Evolutionary conservation across 805 yeast species (phyloP).

Genomic region (Ogataea chonburiensis): DNA sequence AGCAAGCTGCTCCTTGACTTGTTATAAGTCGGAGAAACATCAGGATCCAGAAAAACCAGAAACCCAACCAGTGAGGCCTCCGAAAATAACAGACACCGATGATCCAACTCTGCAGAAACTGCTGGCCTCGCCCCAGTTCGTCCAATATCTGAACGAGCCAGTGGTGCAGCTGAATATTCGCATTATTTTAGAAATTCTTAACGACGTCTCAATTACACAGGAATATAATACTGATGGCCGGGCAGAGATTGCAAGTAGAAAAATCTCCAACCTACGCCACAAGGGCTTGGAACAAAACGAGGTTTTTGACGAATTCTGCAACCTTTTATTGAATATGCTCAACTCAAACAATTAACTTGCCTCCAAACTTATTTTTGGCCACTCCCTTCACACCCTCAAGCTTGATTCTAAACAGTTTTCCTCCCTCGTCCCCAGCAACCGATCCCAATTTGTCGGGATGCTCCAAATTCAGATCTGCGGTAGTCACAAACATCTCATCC

Average conservation of each 20-base stretch:
- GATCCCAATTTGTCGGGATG: slow-evolving; percentile 31
- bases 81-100: slow-evolving; percentile 3
- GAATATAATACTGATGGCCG: slow-evolving; percentile 56
- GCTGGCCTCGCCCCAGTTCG: slow-evolving; percentile 43
- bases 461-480: slow-evolving; percentile 55
- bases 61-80: background rate
- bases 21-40: slow-evolving; percentile 53
- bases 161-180: slow-evolving; percentile 57
- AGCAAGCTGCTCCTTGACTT: slow-evolving; percentile 52
- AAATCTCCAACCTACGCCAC: slow-evolving; percentile 55
- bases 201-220: slow-evolving; percentile 45
- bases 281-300: slow-evolving; percentile 69
- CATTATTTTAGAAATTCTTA: slow-evolving; percentile 45
- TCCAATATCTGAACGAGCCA: slow-evolving; percentile 47
- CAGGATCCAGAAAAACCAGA: slow-evolving; percentile 24
- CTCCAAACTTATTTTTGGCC: slow-evolving; percentile 31
- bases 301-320: slow-evolving; percentile 68
- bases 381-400: slow-evolving; percentile 37
- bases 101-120: slow-evolving; percentile 33
- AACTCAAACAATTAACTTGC: slow-evolving; percentile 22
- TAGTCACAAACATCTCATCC: slow-evolving; percentile 64
- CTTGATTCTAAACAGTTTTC: slow-evolving; percentile 51
- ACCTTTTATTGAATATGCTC: slow-evolving; percentile 34
- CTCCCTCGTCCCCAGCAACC: slow-evolving; percentile 51
- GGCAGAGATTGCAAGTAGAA: slow-evolving; percentile 56